These are phyloP conservation scores for Anisodus tanguticus DNA, from an alignment of 257 asterid genomes.

Conservation along the genomic window DNA sequence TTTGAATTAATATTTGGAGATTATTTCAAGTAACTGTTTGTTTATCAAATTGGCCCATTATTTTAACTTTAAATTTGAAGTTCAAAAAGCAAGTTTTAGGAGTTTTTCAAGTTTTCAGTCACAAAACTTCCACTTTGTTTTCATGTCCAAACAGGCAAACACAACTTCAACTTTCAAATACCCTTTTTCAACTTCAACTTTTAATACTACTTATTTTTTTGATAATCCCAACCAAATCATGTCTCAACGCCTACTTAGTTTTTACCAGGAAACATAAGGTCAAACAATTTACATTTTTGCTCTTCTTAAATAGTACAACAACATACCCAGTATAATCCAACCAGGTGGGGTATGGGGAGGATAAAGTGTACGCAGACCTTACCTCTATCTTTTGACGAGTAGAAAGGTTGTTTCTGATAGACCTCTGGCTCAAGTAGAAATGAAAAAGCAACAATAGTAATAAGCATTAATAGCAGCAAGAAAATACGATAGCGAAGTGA, in stretches of 20 bases:
- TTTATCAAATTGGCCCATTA: not conserved
- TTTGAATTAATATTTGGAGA: not conserved
- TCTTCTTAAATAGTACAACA: not conserved
- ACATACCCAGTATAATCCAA: too few relatives aligned
- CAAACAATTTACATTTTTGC: constrained; percentile 11
- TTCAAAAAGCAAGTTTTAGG: not conserved
- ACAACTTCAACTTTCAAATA: not conserved
- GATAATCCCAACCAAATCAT: not conserved
- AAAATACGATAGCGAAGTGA: too few relatives aligned
- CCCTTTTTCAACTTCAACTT: not conserved
- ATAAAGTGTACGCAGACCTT: too few relatives aligned
- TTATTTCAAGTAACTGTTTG: not conserved
- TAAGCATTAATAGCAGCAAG: too few relatives aligned
- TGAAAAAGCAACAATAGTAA: too few relatives aligned
- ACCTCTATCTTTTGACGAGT: too few relatives aligned
- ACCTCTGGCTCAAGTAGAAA: too few relatives aligned
- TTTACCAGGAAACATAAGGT: not conserved
- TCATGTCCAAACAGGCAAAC: not conserved
- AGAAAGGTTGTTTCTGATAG: too few relatives aligned
- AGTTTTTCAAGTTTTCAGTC: not conserved
- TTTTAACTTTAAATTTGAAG: not conserved
- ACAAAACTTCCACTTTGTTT: not conserved
- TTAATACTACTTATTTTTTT: not conserved
- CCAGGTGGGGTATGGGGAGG: too few relatives aligned
- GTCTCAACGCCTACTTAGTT: not conserved